These are phyloP conservation scores for Lycium barbarum DNA, from an alignment of 257 asterid species.

Conservation along the genomic window DNA sequence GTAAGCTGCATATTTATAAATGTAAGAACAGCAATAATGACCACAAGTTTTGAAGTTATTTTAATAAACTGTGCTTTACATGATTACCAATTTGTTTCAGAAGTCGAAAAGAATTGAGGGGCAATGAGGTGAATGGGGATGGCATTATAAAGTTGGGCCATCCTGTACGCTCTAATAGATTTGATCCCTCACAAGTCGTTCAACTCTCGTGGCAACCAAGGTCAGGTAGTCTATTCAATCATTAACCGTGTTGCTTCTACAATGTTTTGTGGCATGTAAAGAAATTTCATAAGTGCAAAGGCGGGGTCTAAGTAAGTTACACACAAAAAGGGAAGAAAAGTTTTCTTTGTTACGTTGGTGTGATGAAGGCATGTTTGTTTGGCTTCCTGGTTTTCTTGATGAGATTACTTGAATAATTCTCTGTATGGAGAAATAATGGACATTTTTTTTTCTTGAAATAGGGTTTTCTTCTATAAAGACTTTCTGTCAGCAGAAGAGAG, in stretches of 20 bases:
- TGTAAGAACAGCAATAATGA: background rate
- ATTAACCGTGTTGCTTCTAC: slow-evolving; percentile 31
- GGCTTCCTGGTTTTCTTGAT: background rate
- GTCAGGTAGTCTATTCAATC: slow-evolving; percentile 71
- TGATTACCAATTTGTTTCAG: slow-evolving; percentile 34
- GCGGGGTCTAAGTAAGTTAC: background rate
- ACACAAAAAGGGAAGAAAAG: background rate
- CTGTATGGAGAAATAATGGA: slow-evolving; percentile 20
- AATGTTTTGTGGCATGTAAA: slow-evolving; percentile 28
- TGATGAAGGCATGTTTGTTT: slow-evolving; percentile 1
- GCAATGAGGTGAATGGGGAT: slow-evolving; percentile 52
- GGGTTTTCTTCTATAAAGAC: slow-evolving; percentile 74
- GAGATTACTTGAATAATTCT: slow-evolving; percentile 22
- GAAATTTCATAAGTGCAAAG: background rate
- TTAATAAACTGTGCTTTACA: slow-evolving; percentile 18
- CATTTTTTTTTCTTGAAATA: slow-evolving; percentile 49
- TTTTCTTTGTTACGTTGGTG: background rate
- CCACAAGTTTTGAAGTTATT: background rate
- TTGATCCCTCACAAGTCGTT: slow-evolving; percentile 69
- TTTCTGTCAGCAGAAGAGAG: slow-evolving; percentile 82
- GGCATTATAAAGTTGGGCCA: slow-evolving; percentile 35
- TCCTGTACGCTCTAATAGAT: slow-evolving; percentile 36
- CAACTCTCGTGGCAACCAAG: slow-evolving; percentile 92
- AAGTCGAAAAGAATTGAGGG: slow-evolving; percentile 58
- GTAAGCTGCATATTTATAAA: background rate